These are phyloP conservation scores for Avicennia marina DNA, from an alignment of 257 asterid species.

Conservation along the genomic window DNA sequence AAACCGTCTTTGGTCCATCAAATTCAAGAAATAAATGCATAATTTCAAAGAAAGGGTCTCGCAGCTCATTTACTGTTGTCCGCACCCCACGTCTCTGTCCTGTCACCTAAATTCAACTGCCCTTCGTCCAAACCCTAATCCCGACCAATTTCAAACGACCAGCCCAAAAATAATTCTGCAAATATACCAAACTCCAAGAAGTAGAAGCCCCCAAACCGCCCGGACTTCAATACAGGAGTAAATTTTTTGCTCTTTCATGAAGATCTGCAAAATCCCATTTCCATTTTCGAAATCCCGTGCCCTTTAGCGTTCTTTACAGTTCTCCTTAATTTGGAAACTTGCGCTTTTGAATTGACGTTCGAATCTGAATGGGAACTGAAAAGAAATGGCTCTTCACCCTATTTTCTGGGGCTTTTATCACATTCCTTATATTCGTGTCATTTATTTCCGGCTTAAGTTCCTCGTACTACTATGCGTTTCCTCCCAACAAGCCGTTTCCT, in stretches of 20 bases:
- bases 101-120: slow-evolving; percentile 29
- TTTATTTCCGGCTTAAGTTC: slow-evolving; percentile 79
- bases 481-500: slow-evolving; percentile 55
- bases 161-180: not conserved
- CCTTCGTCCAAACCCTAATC: slow-evolving; percentile 39
- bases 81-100: too few relatives aligned
- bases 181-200: slow-evolving; percentile 1
- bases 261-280: slow-evolving; percentile 15
- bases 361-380: slow-evolving; percentile 64
- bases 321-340: not conserved
- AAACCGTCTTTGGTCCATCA: too few relatives aligned
- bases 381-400: slow-evolving; percentile 93
- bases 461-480: slow-evolving; percentile 56
- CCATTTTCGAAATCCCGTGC: slow-evolving; percentile 8
- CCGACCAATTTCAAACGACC: not conserved
- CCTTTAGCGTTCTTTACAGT: slow-evolving; percentile 5
- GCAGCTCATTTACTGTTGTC: slow-evolving; percentile 23
- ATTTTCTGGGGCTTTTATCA: slow-evolving; percentile 78
- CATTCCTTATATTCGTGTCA: slow-evolving; percentile 65
- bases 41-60: too few relatives aligned
- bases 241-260: slow-evolving; percentile 2
- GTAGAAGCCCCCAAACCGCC: not conserved
- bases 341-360: too few relatives aligned
- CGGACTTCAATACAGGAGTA: slow-evolving; percentile 2
- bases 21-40: not conserved